Percentiles rank a stretch among this genome's conserved stretches.
Evolutionary conservation across 1,139 yeast genomes (phyloP).

Genomic region (Suhomyces yuchorum): DNA sequence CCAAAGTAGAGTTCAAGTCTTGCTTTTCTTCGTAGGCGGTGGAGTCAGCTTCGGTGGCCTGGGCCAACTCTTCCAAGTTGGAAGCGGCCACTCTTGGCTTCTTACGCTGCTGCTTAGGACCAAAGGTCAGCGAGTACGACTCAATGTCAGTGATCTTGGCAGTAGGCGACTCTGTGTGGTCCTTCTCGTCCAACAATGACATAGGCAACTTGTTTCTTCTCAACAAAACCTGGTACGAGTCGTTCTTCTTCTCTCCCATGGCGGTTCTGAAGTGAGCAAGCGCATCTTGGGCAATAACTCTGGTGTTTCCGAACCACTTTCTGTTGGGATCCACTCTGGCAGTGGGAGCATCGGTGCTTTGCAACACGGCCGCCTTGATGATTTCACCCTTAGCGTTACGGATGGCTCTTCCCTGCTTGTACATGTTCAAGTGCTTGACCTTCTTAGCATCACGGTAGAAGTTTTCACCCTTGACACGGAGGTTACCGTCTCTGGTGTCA

Average conservation of each 20-base stretch:
- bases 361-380: slow-evolving; percentile 83
- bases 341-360: slow-evolving; percentile 81
- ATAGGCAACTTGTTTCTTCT: slow-evolving; percentile 92
- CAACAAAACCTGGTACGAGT: slow-evolving; percentile 84
- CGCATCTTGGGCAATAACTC: slow-evolving; percentile 97
- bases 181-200: slow-evolving; percentile 89
- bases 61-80: slow-evolving; percentile 80
- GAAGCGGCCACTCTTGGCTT: slow-evolving; percentile 82
- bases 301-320: slow-evolving; percentile 96
- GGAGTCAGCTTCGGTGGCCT: slow-evolving; percentile 58
- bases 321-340: slow-evolving; percentile 96
- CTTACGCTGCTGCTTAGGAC: slow-evolving; percentile 93
- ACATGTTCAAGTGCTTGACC: slow-evolving; percentile 88
- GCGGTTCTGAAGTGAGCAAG: slow-evolving; percentile 92
- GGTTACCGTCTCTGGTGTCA: slow-evolving; percentile 83
- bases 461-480: slow-evolving; percentile 95
- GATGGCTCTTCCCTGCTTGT: slow-evolving; percentile 85
- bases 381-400: slow-evolving; percentile 88
- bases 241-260: slow-evolving; percentile 81
- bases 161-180: slow-evolving; percentile 69
- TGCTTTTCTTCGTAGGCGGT: slow-evolving; percentile 69
- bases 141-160: slow-evolving; percentile 88
- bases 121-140: slow-evolving; percentile 78
- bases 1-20: slow-evolving; percentile 73
- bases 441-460: slow-evolving; percentile 94